Evolutionary conservation across 1,284 basidiomycete genomes (phyloP), one percentile per base, ranked within the genome.

Genomic region (Rhizoctonia solani): DNA sequence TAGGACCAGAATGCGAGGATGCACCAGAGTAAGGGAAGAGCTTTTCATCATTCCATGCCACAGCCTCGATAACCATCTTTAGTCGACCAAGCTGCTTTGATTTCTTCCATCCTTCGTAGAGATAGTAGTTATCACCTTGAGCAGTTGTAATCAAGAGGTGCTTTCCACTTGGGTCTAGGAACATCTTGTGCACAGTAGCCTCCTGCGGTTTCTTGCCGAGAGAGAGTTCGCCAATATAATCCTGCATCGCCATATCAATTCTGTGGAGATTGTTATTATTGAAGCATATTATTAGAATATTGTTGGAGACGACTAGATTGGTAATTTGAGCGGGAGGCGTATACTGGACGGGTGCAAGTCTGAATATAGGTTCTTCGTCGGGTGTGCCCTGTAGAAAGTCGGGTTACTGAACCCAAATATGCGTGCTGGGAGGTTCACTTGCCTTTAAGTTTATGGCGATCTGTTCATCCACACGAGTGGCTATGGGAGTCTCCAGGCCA

Each of bases 51-150:
- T 95, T 94, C 96, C 96, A 98, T 0, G 92, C 92, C n/a, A 98
- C 82, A 69, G 92, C 89, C 74, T 95, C 93, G 71, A 98, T 88
- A 72, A 92, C 82, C 80, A 95, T 90, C 75, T 93, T 89, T 75
- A 95, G 88, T 19, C 86, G 84, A 73, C 93, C 88, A 52, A 97
- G 78, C 39, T 83, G 87, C 56, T 86, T 84, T 0, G 92, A 88
- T 73, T 92, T 91, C 78, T 89, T 89, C 85, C 88, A 89, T 21
- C 84, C 84, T 70, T 86, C 84, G 76, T 83, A 94, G 2, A 94
- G 81, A 76, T 99, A 98, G 87, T 92, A 98, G 70, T 94, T 95
- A 75, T 99, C 95, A 53, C 94, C 95, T 72, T 92, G 87, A 14
- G 81, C 81, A 29, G 93, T 95, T 0, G 92, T 91, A 63, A 97